Evolutionary conservation across 768 basidiomycete genomes (phyloP).

Genomic region (Hortiboletus flavorubellus): DNA sequence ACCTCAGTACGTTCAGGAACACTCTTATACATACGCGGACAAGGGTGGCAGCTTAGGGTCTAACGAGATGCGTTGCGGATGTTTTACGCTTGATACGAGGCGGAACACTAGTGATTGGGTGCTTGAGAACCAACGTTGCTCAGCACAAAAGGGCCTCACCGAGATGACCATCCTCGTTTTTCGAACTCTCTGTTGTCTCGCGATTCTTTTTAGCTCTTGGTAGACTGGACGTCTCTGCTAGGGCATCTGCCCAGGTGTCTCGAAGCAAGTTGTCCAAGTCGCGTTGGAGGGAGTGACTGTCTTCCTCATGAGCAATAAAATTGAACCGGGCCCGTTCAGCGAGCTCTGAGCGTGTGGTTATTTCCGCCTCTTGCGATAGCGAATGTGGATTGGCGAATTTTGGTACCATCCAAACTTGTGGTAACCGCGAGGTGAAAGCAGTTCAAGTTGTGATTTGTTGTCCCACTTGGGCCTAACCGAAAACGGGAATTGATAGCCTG

Average conservation of each 20-base stretch:
- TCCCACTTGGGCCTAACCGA: too few relatives aligned
- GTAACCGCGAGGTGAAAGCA: neutral
- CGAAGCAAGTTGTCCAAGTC: slow-evolving; percentile 22
- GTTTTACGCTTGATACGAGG: slow-evolving; percentile 39
- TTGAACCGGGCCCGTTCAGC: slow-evolving; percentile 5
- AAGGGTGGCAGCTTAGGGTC: slow-evolving; percentile 38
- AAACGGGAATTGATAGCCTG: too few relatives aligned
- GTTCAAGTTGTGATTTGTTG: slow-evolving; percentile 20
- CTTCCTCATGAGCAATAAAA: slow-evolving; percentile 4
- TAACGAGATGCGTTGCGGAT: slow-evolving; percentile 39
- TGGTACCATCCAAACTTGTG: too few relatives aligned
- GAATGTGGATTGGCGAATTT: slow-evolving; percentile 42
- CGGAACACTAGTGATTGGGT: slow-evolving; percentile 40
- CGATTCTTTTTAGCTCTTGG: neutral
- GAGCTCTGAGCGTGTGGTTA: slow-evolving; percentile 38
- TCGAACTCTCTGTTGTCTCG: slow-evolving; percentile 1
- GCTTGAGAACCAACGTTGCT: neutral
- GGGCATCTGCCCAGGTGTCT: slow-evolving; percentile 18
- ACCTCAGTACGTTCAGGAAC: neutral
- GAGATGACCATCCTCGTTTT: neutral
- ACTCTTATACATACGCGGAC: slow-evolving; percentile 31
- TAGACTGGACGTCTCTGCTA: neutral
- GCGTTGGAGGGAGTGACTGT: slow-evolving; percentile 14
- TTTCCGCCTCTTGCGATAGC: slow-evolving; percentile 30
- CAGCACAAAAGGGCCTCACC: neutral